phyloP scores from a whole-genome alignment of 129 eudicot genomes.

The Lactuca saligna region DNA sequence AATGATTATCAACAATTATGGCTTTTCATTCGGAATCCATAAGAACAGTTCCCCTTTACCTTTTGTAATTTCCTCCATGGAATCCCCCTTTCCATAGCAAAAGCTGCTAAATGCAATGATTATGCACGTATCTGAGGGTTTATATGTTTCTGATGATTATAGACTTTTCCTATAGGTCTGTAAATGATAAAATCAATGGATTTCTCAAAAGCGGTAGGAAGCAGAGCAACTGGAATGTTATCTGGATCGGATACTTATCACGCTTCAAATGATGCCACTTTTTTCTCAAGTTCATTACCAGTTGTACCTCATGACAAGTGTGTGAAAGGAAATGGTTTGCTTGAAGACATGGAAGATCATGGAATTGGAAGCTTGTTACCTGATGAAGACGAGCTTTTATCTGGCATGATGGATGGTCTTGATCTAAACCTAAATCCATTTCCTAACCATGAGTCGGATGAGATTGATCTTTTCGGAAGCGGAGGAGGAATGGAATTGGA shows the following conservation, averaged over 20 bases:
- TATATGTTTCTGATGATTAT: neutral
- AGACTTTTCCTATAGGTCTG: constrained; percentile 24
- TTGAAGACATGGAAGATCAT: constrained; percentile 39
- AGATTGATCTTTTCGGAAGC: constrained; percentile 77
- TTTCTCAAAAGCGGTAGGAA: constrained; percentile 42
- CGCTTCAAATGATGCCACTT: constrained; percentile 48
- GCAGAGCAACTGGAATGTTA: constrained; percentile 29
- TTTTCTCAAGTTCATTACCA: constrained; percentile 80
- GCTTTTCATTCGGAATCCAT: neutral
- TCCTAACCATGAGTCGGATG: constrained; percentile 62
- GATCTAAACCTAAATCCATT: constrained; percentile 36
- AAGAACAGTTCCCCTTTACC: neutral
- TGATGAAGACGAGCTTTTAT: constrained; percentile 82
- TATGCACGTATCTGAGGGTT: neutral
- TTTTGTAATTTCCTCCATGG: neutral
- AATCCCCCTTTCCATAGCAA: neutral
- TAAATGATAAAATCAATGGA: constrained; percentile 25
- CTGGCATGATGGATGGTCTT: constrained; percentile 67
- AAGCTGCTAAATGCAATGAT: neutral
- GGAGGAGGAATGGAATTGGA: constrained; percentile 93
- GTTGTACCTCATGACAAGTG: constrained; percentile 68
- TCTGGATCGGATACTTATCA: constrained; percentile 38
- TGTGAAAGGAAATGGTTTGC: constrained; percentile 40
- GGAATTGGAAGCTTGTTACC: constrained; percentile 67
- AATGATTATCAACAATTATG: neutral